Conservation (phyloP, 345 rosid species). For the Rhizophora apiculata region DNA sequence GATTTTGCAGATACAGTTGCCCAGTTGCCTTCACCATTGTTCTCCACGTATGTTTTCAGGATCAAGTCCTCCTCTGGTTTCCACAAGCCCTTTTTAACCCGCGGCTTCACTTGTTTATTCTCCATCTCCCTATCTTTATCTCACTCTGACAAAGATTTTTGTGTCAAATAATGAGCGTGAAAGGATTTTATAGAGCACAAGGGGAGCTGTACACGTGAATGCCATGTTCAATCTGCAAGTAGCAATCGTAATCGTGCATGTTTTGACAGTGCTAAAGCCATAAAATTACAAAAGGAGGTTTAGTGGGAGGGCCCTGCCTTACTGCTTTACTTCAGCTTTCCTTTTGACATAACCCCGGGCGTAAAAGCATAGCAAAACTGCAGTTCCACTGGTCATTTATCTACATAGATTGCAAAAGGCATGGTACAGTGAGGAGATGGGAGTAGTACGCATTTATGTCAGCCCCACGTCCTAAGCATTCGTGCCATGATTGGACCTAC, state of each 20-base stretch:
- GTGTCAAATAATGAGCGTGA: neutral
- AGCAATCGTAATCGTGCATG: slow-evolving; percentile 12
- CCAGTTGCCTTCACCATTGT: slow-evolving; percentile 91
- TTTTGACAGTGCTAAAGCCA: neutral
- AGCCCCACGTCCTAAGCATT: neutral
- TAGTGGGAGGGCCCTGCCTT: slow-evolving; percentile 19
- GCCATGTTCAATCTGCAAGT: neutral
- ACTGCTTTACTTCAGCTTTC: slow-evolving; percentile 20
- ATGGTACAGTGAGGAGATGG: neutral
- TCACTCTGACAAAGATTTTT: slow-evolving; percentile 2
- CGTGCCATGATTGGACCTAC: neutral
- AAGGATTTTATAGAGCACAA: slow-evolving; percentile 8
- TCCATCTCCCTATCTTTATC: slow-evolving; percentile 30
- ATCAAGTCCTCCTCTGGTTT: slow-evolving; percentile 84
- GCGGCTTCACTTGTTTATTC: slow-evolving; percentile 33
- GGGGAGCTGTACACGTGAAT: neutral
- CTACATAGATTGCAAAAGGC: neutral
- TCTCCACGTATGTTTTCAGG: slow-evolving; percentile 55
- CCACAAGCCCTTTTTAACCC: slow-evolving; percentile 68
- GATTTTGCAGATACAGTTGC: slow-evolving; percentile 59
- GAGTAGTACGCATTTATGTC: neutral
- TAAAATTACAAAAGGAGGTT: slow-evolving; percentile 5
- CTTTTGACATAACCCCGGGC: slow-evolving; percentile 4
- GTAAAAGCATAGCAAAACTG: slow-evolving; percentile 23
- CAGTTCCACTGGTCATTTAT: slow-evolving; percentile 21